phyloP scores from a whole-genome alignment of 257 asterid species.

The Leonotis leonurus region DNA sequence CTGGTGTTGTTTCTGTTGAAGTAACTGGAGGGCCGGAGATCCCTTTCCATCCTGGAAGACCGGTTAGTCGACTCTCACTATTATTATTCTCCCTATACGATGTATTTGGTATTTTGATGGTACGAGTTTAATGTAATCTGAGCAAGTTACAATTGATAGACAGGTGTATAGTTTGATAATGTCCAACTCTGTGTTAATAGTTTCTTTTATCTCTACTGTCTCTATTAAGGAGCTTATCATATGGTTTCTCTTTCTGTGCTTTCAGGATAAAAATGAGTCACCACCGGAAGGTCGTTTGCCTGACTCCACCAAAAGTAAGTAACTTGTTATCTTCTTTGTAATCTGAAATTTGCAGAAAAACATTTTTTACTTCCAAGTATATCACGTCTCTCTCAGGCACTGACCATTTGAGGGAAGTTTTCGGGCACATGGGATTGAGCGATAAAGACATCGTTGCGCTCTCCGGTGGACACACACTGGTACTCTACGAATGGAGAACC shows the following conservation, averaged over 20 bases:
- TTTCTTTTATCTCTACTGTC: too few relatives aligned
- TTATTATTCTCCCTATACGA: not conserved
- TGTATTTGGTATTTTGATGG: not conserved
- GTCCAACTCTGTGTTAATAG: too few relatives aligned
- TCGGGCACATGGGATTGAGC: slow-evolving; percentile 42
- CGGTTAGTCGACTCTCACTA: slow-evolving; percentile 25
- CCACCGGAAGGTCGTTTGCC: slow-evolving; percentile 54
- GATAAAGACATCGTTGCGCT: slow-evolving; percentile 48
- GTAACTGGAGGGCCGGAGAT: slow-evolving; percentile 54
- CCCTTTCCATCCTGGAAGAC: slow-evolving; percentile 53
- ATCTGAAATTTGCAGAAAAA: not conserved
- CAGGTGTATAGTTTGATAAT: too few relatives aligned
- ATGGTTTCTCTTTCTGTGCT: too few relatives aligned
- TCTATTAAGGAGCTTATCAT: too few relatives aligned
- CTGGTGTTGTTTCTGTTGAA: slow-evolving; percentile 52
- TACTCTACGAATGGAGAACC: not conserved
- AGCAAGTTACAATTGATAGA: too few relatives aligned
- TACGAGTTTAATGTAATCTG: not conserved
- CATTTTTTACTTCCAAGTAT: too few relatives aligned
- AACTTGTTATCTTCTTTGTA: too few relatives aligned
- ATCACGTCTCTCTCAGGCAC: slow-evolving; percentile 20
- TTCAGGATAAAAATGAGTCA: slow-evolving; percentile 45
- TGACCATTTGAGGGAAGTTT: slow-evolving; percentile 48
- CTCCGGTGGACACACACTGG: slow-evolving; percentile 53
- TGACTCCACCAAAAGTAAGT: slow-evolving; percentile 46